A percentile compares a stretch with the other conserved stretches of the same genome.
phyloP scores from a whole-genome alignment of 1,284 basidiomycete species.

The Ganoderma boninense region DNA sequence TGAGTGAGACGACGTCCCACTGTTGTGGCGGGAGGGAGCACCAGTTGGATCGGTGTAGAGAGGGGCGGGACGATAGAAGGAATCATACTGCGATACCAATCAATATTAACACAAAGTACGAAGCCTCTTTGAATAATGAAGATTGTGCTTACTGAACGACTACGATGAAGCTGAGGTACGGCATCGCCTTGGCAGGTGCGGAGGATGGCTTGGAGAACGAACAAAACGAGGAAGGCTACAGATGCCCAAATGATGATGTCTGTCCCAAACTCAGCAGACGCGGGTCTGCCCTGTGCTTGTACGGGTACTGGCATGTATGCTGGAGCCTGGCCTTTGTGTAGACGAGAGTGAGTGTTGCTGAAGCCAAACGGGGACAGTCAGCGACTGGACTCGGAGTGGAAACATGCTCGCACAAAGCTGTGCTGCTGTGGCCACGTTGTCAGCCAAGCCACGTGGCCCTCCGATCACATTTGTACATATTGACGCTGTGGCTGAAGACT shows the following conservation, averaged over 20 bases:
- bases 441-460: no score
- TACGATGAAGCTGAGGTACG: background rate
- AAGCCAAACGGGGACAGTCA: background rate
- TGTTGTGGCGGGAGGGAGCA: background rate
- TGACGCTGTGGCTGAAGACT: no score
- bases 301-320: background rate
- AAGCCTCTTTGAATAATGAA: background rate
- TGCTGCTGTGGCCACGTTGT: no score
- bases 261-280: background rate
- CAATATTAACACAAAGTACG: background rate
- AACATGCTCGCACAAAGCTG: no score
- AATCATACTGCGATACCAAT: background rate
- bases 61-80: background rate
- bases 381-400: no score
- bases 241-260: background rate
- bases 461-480: no score
- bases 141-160: background rate
- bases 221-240: background rate
- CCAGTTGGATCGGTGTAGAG: background rate
- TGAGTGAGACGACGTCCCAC: background rate
- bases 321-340: background rate
- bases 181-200: background rate
- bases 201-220: background rate
- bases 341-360: background rate
- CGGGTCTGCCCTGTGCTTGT: background rate